Base-by-base conservation (phyloP, 371 early-diverging fungal genomes). In the Mycotypha africana region DNA sequence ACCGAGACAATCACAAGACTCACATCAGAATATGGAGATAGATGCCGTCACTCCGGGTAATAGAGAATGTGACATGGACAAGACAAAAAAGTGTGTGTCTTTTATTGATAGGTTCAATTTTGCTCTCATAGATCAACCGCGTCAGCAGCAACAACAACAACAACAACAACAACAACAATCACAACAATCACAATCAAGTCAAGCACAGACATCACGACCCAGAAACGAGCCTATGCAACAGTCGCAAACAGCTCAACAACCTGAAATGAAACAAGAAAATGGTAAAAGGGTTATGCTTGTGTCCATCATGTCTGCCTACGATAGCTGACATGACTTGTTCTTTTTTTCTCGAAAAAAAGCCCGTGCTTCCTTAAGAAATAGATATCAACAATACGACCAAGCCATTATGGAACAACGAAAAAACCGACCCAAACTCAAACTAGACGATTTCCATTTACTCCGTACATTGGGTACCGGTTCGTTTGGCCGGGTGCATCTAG, bases 401-500 rank as follows among this genome's bases (percentile, higher is more conserved):
- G 24, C 37, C 1, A 47, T 57, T 11, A 17, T 44, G 22, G 57
- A 51, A 21, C 57, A 57, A 30, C 47, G 57, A 14, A 51, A 47
- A 19, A 54, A 49, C 23, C 43, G 63, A 26, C 74, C 77, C 34
- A 84, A 82, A 42, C 67, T 86, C 24, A 74, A 72, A 49, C 62
- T 88, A 34, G 67, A 73, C 17, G 85, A 87, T 47, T 88, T 86
- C 45, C 77, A 78, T 42, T 62, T 88, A 43, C 71, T 80, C 47
- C 78, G 88, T 24, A 89, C 90, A 21, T 53, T 99, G 30, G 99
- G 99, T 6, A 96, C 97, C 0, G 99, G 99, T 15, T 94, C 98
- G 9, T 99, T 99, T 78, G 99, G 99, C 19, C 86, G 97, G 15
- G 99, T 99, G 33, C 94, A 92, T 70, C 76, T 99, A 35, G 91